phyloP scores from a whole-genome alignment of 148 eudicot genomes.

The Bassia scoparia region DNA sequence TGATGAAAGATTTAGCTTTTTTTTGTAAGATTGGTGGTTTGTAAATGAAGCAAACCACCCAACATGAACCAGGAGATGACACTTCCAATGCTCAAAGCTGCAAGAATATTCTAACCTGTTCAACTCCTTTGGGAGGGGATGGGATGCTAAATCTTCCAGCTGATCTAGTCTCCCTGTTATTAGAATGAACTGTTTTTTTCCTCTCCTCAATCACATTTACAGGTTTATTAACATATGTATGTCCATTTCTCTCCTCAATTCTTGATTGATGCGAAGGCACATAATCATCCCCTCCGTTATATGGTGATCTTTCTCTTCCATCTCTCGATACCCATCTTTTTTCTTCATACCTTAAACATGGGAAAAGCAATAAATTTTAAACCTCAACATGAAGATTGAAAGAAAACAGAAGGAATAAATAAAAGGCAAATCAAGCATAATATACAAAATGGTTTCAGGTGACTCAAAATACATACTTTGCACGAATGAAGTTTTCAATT shows the following conservation, averaged over 20 bases:
- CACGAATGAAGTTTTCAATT: conserved; percentile 96
- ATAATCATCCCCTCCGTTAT: conserved; percentile 51
- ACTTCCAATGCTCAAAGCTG: neutral
- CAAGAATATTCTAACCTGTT: conserved; percentile 42
- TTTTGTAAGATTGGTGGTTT: too few species aligned
- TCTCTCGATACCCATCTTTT: conserved; percentile 85
- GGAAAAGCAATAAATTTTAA: conserved; percentile 10
- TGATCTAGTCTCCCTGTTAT: conserved; percentile 38
- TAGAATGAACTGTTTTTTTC: conserved; percentile 41
- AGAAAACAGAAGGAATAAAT: neutral
- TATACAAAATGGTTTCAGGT: conserved; percentile 3
- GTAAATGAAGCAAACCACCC: conserved; percentile 1
- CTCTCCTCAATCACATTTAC: conserved; percentile 44
- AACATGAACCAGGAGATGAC: neutral
- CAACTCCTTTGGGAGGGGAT: conserved; percentile 72
- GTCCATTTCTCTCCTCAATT: conserved; percentile 58
- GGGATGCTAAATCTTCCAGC: conserved; percentile 63
- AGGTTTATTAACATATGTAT: conserved; percentile 38
- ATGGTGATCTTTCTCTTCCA: conserved; percentile 55
- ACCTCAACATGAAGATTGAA: conserved; percentile 8
- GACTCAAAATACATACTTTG: conserved; percentile 56
- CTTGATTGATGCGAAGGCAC: conserved; percentile 50
- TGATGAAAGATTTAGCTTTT: too few species aligned
- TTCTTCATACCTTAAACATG: conserved; percentile 73
- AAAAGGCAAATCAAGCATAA: neutral